Evolutionary conservation across 192 early-diverging fungal genomes (phyloP).

Genomic region (Phycomyces nitens): DNA sequence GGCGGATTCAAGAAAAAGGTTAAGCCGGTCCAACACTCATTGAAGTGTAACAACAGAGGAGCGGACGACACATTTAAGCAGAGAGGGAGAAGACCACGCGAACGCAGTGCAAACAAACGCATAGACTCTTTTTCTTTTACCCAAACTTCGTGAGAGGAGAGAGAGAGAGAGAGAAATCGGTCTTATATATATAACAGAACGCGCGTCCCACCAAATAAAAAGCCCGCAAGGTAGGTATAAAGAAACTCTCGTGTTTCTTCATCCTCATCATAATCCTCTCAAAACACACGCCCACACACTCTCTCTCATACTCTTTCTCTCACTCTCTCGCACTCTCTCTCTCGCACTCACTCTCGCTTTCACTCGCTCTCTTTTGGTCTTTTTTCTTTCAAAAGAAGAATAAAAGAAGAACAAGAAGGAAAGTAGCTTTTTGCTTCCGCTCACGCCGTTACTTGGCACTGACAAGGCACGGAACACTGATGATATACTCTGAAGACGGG

Average conservation of each 20-base stretch:
- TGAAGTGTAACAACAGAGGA: neutral
- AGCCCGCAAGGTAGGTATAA: neutral
- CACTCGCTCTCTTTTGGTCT: no score
- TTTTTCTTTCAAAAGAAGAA: no score
- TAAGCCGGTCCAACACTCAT: neutral
- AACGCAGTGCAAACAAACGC: no score
- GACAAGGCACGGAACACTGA: conserved; percentile 17
- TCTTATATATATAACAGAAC: no score
- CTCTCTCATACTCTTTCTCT: no score
- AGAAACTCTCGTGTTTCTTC: neutral
- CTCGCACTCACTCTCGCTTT: no score
- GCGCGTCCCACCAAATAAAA: neutral
- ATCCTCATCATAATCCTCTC: neutral
- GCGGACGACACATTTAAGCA: neutral
- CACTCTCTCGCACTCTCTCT: no score
- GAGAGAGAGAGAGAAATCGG: no score
- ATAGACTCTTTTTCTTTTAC: no score
- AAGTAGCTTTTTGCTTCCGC: neutral
- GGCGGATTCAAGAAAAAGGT: conserved; percentile 1
- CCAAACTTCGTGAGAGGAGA: no score
- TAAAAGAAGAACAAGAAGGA: neutral
- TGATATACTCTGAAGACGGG: conserved; percentile 2
- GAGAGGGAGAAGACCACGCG: no score
- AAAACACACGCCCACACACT: neutral
- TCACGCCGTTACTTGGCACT: conserved; percentile 5